These are phyloP conservation scores for Prunus padus DNA, from an alignment of 306 rosid species.

Conservation along the genomic window DNA sequence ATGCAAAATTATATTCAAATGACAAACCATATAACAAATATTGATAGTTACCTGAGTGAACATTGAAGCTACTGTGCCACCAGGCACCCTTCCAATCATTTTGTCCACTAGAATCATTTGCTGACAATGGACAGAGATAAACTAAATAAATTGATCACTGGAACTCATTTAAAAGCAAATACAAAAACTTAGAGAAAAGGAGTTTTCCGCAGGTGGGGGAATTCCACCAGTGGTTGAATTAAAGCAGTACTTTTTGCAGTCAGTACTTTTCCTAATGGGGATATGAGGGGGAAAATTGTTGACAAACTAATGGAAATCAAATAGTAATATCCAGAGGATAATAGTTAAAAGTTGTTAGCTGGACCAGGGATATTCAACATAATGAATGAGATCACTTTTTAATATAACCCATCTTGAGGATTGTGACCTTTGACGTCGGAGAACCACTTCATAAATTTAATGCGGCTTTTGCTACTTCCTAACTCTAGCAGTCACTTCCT, in stretches of 20 bases:
- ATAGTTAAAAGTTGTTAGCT: neutral
- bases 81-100: slow-evolving; percentile 98
- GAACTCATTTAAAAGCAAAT: neutral
- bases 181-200: neutral
- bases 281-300: neutral
- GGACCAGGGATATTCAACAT: neutral
- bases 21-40: slow-evolving; percentile 15
- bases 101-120: slow-evolving; percentile 79
- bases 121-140: slow-evolving; percentile 42
- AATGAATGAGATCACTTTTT: neutral
- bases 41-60: slow-evolving; percentile 65
- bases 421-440: neutral
- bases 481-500: slow-evolving; percentile 3
- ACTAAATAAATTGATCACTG: slow-evolving; percentile 14
- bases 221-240: too few species aligned
- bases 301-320: neutral
- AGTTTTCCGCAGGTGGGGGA: neutral
- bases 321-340: neutral
- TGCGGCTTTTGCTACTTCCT: neutral
- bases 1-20: too few species aligned
- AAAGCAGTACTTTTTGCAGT: too few species aligned
- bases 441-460: neutral
- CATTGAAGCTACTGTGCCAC: slow-evolving; percentile 91
- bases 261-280: neutral
- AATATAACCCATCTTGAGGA: neutral